Evolutionary conservation across 768 basidiomycete species (phyloP), one percentile per base, ranked within the genome.

Genomic region (Suillus weaverae): DNA sequence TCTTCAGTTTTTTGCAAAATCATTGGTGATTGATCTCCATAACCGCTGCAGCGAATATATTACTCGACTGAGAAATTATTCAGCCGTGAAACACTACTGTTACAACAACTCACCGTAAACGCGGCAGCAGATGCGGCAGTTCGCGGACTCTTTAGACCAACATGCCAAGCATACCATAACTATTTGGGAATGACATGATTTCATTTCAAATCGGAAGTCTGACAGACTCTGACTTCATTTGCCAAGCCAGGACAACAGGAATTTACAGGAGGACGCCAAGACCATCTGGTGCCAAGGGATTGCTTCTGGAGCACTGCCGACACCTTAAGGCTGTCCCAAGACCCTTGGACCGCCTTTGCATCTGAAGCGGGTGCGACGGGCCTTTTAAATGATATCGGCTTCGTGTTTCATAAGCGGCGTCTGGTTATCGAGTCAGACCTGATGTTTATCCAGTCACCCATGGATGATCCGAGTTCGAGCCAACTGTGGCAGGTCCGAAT

Each of bases 201-300:
- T 53, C 51, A 53, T 53, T 53, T 53, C 30, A 26, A 50, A 50
- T 50, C 26, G 48, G 48, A 50, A 51, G 50, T 9, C 8, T 50
- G 43, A 44, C 43, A 44, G 46, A 46, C n/a, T 46, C 46, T 46
- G 51, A 32, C 51, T 53, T 53, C 51, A 53, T 53, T 33, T 53
- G 51, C 51, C 51, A 53, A 53, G 51, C 30, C 30, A 53, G 10
- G 22, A 22, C 46, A 20, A 22, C 46, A 48, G 39, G 13, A 39
- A 14, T 39, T 39, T 38, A 41, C 39, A 18, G 26, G 30, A 5
- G 32, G 2, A 32, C 18, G 51, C 51, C 51, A 53, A 53, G 51
- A 53, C 11, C 4, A 20, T 53, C 0, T 6, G 1, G 18, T 11
- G 51, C 51, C 51, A 53, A 53, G 50, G 13, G 1, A 48, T 7